A percentile compares a stretch with the other conserved stretches of the same genome.
These are phyloP conservation scores for Dioszegia hungarica DNA, from an alignment of 768 basidiomycete species.

Conservation along the genomic window DNA sequence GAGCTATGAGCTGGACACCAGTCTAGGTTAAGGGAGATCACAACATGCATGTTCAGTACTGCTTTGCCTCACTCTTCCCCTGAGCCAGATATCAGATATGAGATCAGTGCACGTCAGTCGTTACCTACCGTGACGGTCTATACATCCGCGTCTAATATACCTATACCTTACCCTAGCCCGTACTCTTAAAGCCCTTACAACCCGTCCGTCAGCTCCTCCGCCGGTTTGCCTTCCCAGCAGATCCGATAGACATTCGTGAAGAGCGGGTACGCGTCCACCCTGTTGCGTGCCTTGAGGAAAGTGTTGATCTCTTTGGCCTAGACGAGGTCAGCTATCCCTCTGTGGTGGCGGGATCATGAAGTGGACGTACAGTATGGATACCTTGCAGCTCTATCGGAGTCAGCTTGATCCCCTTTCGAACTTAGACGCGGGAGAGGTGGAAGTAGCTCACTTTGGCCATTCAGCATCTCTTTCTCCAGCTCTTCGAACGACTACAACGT, in stretches of 20 bases:
- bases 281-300: slow-evolving; percentile 50
- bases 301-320: slow-evolving; percentile 51
- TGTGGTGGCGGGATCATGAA: neutral
- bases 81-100: too few species aligned
- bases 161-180: too few species aligned
- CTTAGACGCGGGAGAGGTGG: neutral
- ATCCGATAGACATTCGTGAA: slow-evolving; percentile 50
- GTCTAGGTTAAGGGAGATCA: too few species aligned
- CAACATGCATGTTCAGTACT: too few species aligned
- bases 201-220: slow-evolving; percentile 39
- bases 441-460: slow-evolving; percentile 50
- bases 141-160: too few species aligned
- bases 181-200: neutral
- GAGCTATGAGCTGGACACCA: too few species aligned
- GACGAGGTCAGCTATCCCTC: neutral
- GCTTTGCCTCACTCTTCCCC: too few species aligned
- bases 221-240: slow-evolving; percentile 43
- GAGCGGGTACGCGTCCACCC: slow-evolving; percentile 51
- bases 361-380: slow-evolving; percentile 41
- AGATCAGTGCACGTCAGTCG: too few species aligned
- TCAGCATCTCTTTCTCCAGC: slow-evolving; percentile 52
- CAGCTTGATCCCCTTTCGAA: neutral
- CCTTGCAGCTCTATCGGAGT: slow-evolving; percentile 51
- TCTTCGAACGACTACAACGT: slow-evolving; percentile 50
- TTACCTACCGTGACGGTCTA: too few species aligned